Percentiles rank a stretch among this genome's conserved stretches.
These are phyloP conservation scores for Taphrina betulina DNA, from an alignment of 1,139 yeast genomes.

Conservation along the genomic window DNA sequence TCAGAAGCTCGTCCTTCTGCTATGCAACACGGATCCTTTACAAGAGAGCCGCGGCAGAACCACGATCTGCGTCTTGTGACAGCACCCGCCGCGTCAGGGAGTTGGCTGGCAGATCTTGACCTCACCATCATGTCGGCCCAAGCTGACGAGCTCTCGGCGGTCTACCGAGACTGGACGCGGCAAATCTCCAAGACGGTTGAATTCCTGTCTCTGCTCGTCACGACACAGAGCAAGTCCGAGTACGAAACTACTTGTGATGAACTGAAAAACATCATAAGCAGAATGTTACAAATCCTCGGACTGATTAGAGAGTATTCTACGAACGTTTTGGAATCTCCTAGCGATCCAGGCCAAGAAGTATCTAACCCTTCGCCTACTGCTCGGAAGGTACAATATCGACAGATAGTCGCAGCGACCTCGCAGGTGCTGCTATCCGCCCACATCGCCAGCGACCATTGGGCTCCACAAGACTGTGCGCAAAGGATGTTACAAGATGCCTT, in stretches of 20 bases:
- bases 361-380: neutral
- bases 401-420: constrained; percentile 17
- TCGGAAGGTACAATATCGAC: neutral
- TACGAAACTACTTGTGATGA: neutral
- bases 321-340: too few species aligned
- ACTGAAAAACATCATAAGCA: constrained; percentile 2
- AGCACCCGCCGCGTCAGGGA: too few species aligned
- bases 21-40: neutral
- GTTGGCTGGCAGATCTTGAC: too few species aligned
- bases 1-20: neutral
- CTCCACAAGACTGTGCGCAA: constrained; percentile 9
- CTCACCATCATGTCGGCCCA: neutral
- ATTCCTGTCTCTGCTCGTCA: neutral
- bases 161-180: neutral
- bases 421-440: constrained; percentile 23
- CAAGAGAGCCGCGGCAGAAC: neutral
- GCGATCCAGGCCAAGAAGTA: too few species aligned
- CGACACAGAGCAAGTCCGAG: neutral
- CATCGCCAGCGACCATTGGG: constrained; percentile 31
- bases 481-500: constrained; percentile 30
- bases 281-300: constrained; percentile 2
- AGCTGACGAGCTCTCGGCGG: neutral
- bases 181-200: neutral
- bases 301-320: neutral
- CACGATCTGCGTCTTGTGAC: too few species aligned